Base-by-base conservation (phyloP, 352 stramenopile species). In the Pythium insidiosum region DNA sequence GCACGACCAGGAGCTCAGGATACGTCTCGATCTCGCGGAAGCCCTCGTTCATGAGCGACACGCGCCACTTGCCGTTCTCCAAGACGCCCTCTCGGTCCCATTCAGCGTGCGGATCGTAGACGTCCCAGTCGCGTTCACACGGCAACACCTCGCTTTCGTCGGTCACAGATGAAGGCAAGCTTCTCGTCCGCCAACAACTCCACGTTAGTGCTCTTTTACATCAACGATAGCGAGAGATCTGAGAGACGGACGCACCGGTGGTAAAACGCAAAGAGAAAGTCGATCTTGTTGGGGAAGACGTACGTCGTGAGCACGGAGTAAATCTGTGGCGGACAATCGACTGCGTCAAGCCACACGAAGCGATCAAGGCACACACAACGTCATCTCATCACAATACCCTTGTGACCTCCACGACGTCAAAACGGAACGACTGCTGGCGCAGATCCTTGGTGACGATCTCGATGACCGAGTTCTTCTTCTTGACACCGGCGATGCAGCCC, bases 1-100 rank as follows among this genome's bases (percentile, higher is more conserved):
- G 96, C 16, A 97, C 94, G n/a, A 97, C 78, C 26, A 99, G 56
- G 5, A 95, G 71, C 16, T 84, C 79, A 0, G 96, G 95, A 59
- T 99, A 99, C 21, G 88, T 96, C 20, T 89, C 68, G 47, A 94
- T 97, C 40, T 94, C 54, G 2, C 49, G 42, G 47, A 94, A 97
- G 46, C 63, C 70, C 26, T 77, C 54, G 43, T 92, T 92, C 25
- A 80, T 55, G 41, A 47, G 59, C 0, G 72, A 68, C 15, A 87
- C 55, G 24, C 79, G 60, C 79, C 79, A 92, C 29, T 76, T 73
- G 22, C 54, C 59, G 39, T 67, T 81, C 19, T 84, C 68, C 18
- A 87, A 68, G 11, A 86, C 70, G n/a, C 79, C 74, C 33, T 87
- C 67, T 7, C 79, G 74, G 39, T 79, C 43, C 74, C 74, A 92